phyloP scores from a whole-genome alignment of 768 basidiomycete genomes.

The Serendipita sp. region DNA sequence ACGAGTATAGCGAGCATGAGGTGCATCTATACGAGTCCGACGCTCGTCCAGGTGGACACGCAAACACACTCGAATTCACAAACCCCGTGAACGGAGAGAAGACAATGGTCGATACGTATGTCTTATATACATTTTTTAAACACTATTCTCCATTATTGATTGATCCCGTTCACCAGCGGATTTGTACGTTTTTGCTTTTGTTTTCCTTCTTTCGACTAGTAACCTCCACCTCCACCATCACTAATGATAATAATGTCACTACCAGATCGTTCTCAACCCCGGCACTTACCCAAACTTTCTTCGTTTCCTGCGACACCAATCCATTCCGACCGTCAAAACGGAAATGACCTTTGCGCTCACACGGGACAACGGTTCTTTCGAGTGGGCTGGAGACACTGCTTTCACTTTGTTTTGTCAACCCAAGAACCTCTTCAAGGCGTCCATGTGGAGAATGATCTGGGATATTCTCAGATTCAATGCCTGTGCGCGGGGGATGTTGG shows the following conservation, averaged over 20 bases:
- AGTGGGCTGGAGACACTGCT: constrained; percentile 60
- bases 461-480: constrained; percentile 61
- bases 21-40: constrained; percentile 63
- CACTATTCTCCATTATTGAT: too few species aligned
- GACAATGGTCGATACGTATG: constrained; percentile 48
- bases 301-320: constrained; percentile 39
- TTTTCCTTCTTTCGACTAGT: too few species aligned
- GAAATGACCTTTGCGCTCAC: constrained; percentile 72
- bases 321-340: constrained; percentile 37
- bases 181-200: neutral
- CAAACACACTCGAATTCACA: constrained; percentile 49
- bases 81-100: constrained; percentile 21
- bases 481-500: constrained; percentile 37
- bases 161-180: neutral
- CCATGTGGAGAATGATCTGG: constrained; percentile 59
- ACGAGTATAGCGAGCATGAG: constrained; percentile 57
- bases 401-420: constrained; percentile 52
- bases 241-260: too few species aligned
- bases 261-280: constrained; percentile 61
- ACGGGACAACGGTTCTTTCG: constrained; percentile 48
- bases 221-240: too few species aligned
- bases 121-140: constrained; percentile 1
- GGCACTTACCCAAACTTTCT: constrained; percentile 67
- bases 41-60: constrained; percentile 53
- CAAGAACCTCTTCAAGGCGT: constrained; percentile 40